Percentiles rank a stretch among this genome's conserved stretches.
These are phyloP conservation scores for Colletotrichum coccodes DNA, from an alignment of 2,329 filamentous ascomycete genomes.

Conservation along the genomic window DNA sequence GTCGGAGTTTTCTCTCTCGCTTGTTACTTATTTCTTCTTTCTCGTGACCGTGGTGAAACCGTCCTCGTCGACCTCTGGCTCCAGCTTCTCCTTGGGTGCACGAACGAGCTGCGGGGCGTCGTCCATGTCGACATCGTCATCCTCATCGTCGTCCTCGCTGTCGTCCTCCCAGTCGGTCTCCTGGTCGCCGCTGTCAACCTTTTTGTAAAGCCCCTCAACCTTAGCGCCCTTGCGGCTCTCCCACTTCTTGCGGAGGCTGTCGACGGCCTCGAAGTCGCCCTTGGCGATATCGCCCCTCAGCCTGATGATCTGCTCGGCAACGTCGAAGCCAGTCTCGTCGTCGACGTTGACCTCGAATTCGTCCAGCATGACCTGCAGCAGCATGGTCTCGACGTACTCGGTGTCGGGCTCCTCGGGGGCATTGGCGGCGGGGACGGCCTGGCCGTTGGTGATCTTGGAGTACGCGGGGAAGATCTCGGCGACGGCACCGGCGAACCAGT, in stretches of 20 bases:
- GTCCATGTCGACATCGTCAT: constrained; percentile 72
- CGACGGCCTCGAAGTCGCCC: constrained; percentile 74
- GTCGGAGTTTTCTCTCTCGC: constrained; percentile 5
- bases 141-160: constrained; percentile 64
- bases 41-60: constrained; percentile 81
- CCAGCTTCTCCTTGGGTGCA: constrained; percentile 68
- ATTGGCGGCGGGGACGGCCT: constrained; percentile 38
- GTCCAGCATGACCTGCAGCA: constrained; percentile 92
- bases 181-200: constrained; percentile 63
- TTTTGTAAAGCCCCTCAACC: constrained; percentile 63
- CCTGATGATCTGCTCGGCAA: constrained; percentile 78
- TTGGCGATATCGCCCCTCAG: constrained; percentile 72
- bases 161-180: constrained; percentile 73
- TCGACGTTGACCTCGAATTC: constrained; percentile 95
- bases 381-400: constrained; percentile 83
- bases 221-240: constrained; percentile 69
- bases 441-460: constrained; percentile 45
- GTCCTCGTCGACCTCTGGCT: constrained; percentile 82
- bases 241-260: constrained; percentile 71
- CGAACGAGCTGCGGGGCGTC: constrained; percentile 73
- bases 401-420: constrained; percentile 68
- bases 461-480: constrained; percentile 84
- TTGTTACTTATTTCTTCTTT: constrained; percentile 67
- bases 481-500: constrained; percentile 93
- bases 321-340: constrained; percentile 82